A percentile compares a stretch with the other conserved stretches of the same genome.
These are phyloP conservation scores for Penicillium sp. DNA, from an alignment of 2,329 filamentous ascomycete genomes.

Conservation along the genomic window DNA sequence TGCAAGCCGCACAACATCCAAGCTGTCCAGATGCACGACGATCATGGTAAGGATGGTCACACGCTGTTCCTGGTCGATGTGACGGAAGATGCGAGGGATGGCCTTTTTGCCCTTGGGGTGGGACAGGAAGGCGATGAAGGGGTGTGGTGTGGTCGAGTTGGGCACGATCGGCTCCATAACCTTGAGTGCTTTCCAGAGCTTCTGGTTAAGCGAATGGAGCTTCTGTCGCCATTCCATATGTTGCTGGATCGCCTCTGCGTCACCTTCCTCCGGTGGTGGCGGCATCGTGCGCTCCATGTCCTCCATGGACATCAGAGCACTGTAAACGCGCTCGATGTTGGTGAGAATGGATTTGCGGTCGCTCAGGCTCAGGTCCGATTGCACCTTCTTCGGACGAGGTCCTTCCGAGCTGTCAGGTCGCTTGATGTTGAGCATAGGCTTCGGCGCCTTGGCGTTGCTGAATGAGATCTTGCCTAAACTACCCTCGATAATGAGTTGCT, in stretches of 20 bases:
- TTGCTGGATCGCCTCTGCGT: conserved; percentile 64
- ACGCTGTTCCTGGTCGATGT: conserved; percentile 86
- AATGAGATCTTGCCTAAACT: conserved; percentile 97
- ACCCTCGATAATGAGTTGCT: conserved; percentile 91
- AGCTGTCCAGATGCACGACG: conserved; percentile 81
- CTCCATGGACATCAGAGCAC: conserved; percentile 85
- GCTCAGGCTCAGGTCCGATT: conserved; percentile 53
- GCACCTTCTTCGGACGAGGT: conserved; percentile 46
- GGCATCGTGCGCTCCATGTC: conserved; percentile 83
- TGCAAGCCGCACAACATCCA: conserved; percentile 82
- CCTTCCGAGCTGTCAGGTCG: conserved; percentile 67
- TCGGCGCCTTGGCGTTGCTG: conserved; percentile 96
- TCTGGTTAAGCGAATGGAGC: conserved; percentile 66
- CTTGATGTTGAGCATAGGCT: conserved; percentile 92
- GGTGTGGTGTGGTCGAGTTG: conserved; percentile 67
- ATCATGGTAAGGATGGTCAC: conserved; percentile 94
- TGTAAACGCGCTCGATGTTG: conserved; percentile 86
- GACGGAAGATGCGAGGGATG: conserved; percentile 88
- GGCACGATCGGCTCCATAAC: conserved; percentile 85
- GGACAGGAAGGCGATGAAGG: conserved; percentile 92
- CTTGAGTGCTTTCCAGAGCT: conserved; percentile 81
- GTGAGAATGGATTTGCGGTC: conserved; percentile 78
- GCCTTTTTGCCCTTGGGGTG: conserved; percentile 95
- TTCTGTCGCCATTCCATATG: conserved; percentile 76
- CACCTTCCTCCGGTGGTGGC: conserved; percentile 59